A percentile compares a stretch with the other conserved stretches of the same genome.
phyloP scores from a whole-genome alignment of 345 rosid species.

The Camelina sativa region DNA sequence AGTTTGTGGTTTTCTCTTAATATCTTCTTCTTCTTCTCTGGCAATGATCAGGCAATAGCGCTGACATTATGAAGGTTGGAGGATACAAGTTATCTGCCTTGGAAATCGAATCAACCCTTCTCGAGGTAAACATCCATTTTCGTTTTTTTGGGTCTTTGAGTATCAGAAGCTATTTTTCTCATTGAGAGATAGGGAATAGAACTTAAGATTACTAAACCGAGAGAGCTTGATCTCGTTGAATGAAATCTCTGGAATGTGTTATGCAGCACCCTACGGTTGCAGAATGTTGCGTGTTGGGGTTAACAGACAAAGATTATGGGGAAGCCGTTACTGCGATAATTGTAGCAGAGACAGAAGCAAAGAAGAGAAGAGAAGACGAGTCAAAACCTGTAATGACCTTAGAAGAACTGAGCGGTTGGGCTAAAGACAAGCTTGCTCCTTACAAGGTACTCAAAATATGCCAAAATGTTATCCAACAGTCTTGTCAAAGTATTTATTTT shows the following conservation, averaged over 20 bases:
- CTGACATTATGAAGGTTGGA: constrained; percentile 97
- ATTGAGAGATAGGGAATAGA: neutral
- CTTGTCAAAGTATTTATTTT: neutral
- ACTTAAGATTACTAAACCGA: neutral
- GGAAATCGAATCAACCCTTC: constrained; percentile 87
- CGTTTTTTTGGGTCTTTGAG: neutral
- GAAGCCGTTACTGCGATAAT: constrained; percentile 79
- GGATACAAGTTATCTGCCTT: constrained; percentile 96
- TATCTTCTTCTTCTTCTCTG: constrained; percentile 17
- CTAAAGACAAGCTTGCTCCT: constrained; percentile 96
- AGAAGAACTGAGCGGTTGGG: constrained; percentile 80
- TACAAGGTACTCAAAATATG: constrained; percentile 68
- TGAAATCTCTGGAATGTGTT: constrained; percentile 27
- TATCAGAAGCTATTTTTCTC: neutral
- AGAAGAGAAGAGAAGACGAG: constrained; percentile 54
- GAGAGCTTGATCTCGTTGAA: neutral
- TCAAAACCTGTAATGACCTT: constrained; percentile 64
- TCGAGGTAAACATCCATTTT: constrained; percentile 59
- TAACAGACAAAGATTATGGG: constrained; percentile 87
- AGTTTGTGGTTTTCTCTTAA: constrained; percentile 22
- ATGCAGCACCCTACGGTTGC: constrained; percentile 79
- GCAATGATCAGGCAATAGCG: constrained; percentile 68
- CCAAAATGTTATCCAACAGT: neutral
- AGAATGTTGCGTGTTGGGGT: constrained; percentile 93
- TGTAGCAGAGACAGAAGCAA: constrained; percentile 59